Conservation (phyloP, 768 basidiomycete genomes). For the Mycena pura region DNA sequence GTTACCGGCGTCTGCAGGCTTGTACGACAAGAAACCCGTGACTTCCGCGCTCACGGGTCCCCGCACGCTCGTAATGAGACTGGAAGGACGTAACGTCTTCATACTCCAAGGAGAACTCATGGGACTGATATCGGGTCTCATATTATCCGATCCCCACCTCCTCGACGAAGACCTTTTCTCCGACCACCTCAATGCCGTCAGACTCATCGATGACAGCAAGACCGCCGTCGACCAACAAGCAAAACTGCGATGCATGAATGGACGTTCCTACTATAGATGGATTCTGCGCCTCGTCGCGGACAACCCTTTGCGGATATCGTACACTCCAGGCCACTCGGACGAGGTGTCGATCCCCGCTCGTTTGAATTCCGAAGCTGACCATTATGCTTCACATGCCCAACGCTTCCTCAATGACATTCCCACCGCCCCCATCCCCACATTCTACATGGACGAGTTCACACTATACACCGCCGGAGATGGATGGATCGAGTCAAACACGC, state of each 20-base stretch:
- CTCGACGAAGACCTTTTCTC: not conserved
- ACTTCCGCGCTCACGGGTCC: not conserved
- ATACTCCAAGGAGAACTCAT: too few relatives aligned
- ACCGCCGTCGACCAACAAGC: not conserved
- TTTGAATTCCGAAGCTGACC: slow-evolving; percentile 7
- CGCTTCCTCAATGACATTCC: fast-evolving
- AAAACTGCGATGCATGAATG: slow-evolving; percentile 1
- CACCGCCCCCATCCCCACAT: not conserved
- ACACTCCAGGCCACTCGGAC: not conserved
- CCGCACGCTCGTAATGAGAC: not conserved
- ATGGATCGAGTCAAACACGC: slow-evolving; percentile 10
- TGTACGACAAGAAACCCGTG: not conserved
- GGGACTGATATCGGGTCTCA: not conserved
- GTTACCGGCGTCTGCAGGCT: not conserved
- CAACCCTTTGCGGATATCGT: too few relatives aligned
- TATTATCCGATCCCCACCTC: not conserved
- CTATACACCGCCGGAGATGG: not conserved
- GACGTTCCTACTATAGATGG: slow-evolving; percentile 3
- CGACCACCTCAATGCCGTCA: not conserved
- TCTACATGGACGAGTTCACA: slow-evolving; percentile 18
- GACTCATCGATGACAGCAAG: not conserved
- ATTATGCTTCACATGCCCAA: slow-evolving; percentile 8
- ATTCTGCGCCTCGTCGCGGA: not conserved
- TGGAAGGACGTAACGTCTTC: not conserved
- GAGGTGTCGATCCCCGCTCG: not conserved